A percentile compares a stretch with the other conserved stretches of the same genome.
Conservation (phyloP, 1,284 basidiomycete species). For the Microbotryum lychnidis-dioicae region DNA sequence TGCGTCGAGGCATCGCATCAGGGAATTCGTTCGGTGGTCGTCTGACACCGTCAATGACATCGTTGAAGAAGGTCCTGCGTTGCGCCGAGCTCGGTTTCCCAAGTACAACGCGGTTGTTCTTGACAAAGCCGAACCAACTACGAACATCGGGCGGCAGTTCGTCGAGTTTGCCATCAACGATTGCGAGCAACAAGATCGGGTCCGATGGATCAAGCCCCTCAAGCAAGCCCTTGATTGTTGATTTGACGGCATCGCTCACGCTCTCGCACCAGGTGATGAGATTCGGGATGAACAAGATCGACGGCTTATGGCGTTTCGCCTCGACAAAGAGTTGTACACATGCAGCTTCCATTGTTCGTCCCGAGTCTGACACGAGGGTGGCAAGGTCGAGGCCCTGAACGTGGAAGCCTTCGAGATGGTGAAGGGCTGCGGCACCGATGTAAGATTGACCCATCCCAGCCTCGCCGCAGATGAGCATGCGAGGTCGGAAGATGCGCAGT, state of each 20-base stretch:
- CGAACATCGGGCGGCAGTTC: conserved; percentile 74
- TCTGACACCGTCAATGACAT: conserved; percentile 58
- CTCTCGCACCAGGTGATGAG: conserved; percentile 77
- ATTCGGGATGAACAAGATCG: conserved; percentile 88
- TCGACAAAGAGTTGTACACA: conserved; percentile 96
- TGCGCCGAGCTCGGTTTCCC: conserved; percentile 49
- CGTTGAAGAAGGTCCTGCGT: conserved; percentile 68
- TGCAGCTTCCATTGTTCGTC: conserved; percentile 78
- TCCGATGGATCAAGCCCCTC: conserved; percentile 84
- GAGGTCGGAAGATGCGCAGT: conserved; percentile 79
- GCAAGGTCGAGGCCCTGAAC: conserved; percentile 89
- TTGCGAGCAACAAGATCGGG: conserved; percentile 79
- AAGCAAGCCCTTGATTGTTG: conserved; percentile 80
- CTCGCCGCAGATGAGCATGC: conserved; percentile 74
- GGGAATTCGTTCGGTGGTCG: conserved; percentile 81
- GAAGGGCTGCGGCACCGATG: conserved; percentile 80
- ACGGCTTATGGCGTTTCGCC: conserved; percentile 94
- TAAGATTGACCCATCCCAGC: conserved; percentile 84
- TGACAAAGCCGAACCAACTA: conserved; percentile 77
- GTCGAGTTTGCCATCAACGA: conserved; percentile 67
- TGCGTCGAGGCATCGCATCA: conserved; percentile 76
- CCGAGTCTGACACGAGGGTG: conserved; percentile 78
- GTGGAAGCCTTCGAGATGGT: conserved; percentile 92
- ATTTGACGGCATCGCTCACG: conserved; percentile 72
- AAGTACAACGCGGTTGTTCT: conserved; percentile 66